Evolutionary conservation across 2,329 filamentous ascomycete genomes (phyloP).

Genomic region (Aspergillus floridensis): DNA sequence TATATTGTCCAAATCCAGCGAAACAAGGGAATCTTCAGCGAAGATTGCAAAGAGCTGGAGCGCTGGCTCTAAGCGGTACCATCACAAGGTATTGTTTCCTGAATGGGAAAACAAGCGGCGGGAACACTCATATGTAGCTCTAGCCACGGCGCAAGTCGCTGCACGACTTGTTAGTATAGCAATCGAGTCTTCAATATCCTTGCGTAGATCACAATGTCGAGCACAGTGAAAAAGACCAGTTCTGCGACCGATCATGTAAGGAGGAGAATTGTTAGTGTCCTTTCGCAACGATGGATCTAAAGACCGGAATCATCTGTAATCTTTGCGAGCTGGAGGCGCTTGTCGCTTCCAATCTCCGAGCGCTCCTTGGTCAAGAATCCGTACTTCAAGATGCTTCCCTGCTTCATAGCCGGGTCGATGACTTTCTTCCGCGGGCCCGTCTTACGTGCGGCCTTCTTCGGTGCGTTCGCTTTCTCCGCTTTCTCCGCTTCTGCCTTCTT

Average conservation of each 20-base stretch:
- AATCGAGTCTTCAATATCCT: neutral
- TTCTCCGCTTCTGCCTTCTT: conserved; percentile 45
- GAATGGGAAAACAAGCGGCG: too few relatives aligned
- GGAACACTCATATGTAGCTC: too few relatives aligned
- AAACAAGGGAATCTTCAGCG: too few relatives aligned
- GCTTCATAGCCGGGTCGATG: conserved; percentile 42
- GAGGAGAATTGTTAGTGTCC: neutral
- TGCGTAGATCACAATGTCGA: too few relatives aligned
- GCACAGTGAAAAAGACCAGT: too few relatives aligned
- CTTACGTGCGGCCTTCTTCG: conserved; percentile 31
- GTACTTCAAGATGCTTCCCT: conserved; percentile 42
- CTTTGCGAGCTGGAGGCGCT: conserved; percentile 30
- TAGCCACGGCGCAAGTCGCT: too few relatives aligned
- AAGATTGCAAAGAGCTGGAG: too few relatives aligned
- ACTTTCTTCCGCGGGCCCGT: conserved; percentile 35
- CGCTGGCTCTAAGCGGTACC: too few relatives aligned
- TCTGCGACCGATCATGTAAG: neutral
- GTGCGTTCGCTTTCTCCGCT: conserved; percentile 14
- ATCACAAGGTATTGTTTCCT: too few relatives aligned
- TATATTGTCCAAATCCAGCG: too few relatives aligned
- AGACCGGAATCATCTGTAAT: conserved; percentile 18
- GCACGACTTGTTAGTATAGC: too few relatives aligned
- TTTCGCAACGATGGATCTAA: neutral
- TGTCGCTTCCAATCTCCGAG: conserved; percentile 28
- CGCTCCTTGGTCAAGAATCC: conserved; percentile 39